Evolutionary conservation across 2,329 filamentous ascomycete genomes (phyloP), one percentile per base, ranked within the genome.

Genomic region (Zopfia rhizophila): DNA sequence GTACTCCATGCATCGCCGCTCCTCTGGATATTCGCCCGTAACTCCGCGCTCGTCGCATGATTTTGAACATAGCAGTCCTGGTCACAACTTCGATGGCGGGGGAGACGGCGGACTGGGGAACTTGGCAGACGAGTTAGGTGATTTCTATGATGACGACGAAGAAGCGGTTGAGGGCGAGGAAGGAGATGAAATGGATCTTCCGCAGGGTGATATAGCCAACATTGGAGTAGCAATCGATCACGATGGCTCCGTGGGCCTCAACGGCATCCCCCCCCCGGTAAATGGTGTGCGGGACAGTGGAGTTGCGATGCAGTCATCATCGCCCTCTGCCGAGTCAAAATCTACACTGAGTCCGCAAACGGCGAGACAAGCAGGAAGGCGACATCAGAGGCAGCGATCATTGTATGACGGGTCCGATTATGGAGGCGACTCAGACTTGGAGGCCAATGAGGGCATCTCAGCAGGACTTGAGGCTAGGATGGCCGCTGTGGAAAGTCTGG

Each of bases 111-210:
- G 87, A 7, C 76, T 91, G 52, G 90, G 89, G 22, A 92, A 91
- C 58, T 72, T 94, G 36, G 90, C 90, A 2, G 90, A 93, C 70
- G 90, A 94, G 70, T 76, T 94, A 35, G 90, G 87, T 1, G 88
- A 89, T 62, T 85, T 86, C 3, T 84, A 88, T 68, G 84, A 82
- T 30, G 85, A 84, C 23, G 87, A 84, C 7, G 85, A 83, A 28
- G 84, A 85, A 27, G 79, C 76, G 12, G 75, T 73, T 17, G 77
- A 78, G 38, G 72, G 62, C 22, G 65, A 73, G 14, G 67, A 68
- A 49, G 64, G 65, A 25, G 67, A 69, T 18, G 66, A 72, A n/a
- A 28, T 63, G 41, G 61, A 66, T 10, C 48, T 54, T 6, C 46
- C 61, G 25, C 60, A 63, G 2, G 61, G 62, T 21, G 55, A 61